These are phyloP conservation scores for Yamadazyma sp. DNA, from an alignment of 1,139 yeast species.

Conservation along the genomic window DNA sequence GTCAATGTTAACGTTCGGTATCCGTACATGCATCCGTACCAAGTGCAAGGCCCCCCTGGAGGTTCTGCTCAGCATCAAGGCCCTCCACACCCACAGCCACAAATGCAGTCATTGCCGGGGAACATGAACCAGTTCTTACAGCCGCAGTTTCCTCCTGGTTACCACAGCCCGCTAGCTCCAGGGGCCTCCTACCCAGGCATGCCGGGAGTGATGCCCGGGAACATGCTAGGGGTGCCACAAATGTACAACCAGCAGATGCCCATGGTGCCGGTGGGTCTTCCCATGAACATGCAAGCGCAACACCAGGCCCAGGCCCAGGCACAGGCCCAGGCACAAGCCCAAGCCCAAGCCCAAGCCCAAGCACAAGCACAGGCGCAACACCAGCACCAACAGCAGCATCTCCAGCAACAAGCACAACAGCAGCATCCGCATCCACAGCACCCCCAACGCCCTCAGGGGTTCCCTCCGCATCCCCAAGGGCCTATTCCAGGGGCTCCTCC, in stretches of 20 bases:
- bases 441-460: too few species aligned
- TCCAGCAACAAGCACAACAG: too few species aligned
- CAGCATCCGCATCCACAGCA: not conserved
- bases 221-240: not conserved
- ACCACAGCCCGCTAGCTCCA: not conserved
- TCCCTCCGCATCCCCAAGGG: too few species aligned
- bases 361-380: too few species aligned
- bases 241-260: not conserved
- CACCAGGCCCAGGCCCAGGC: not conserved
- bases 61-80: not conserved
- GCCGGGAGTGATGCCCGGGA: not conserved
- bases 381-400: too few species aligned
- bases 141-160: not conserved
- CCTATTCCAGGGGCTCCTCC: too few species aligned
- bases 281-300: not conserved
- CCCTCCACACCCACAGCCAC: conserved; percentile 4
- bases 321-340: not conserved
- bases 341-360: too few species aligned
- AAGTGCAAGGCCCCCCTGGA: not conserved
- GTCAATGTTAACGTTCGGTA: conserved; percentile 9
- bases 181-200: not conserved
- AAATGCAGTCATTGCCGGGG: not conserved
- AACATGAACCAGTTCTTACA: not conserved
- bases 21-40: conserved; percentile 15
- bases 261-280: not conserved